Evolutionary conservation across 2,329 filamentous ascomycete genomes (phyloP), one percentile per base, ranked within the genome.

Genomic region (Calonectria pteridis): DNA sequence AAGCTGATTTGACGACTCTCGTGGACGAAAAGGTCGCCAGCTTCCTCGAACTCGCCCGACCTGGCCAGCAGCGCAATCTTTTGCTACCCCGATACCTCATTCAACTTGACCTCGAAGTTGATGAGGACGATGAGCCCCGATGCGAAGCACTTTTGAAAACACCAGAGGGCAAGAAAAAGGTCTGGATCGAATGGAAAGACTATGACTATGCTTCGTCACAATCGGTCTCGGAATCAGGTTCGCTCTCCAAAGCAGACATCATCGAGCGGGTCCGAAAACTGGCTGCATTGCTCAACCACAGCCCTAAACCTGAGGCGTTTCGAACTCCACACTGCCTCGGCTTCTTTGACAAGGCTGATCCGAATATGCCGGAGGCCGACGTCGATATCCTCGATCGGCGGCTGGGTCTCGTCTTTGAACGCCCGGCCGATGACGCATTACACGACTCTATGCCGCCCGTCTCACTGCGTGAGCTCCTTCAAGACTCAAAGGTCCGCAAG

Each of bases 331-430:
- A 87, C 53, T 90, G 89, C 69, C 80, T 89, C 0, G 89, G 88
- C 7, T 89, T 87, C 78, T 88, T 89, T 55, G 84, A 88, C 77
- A 87, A 88, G 75, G 83, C 82, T 11, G 82, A 85, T n/a, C 80
- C 82, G 4, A 72, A 75, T 23, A 69, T 80, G 6, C 73, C 80
- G 9, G 80, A 79, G 9, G 85, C 87, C 4, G 85, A 87, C 10
- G 84, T 87, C 6, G 83, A 84, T 63, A 83, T 85, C 14, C 80
- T 86, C 55, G 85, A 85, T 68, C 79, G 82, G 59, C 86, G 88
- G 16, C 87, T 90, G 18, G 90, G 89, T 3, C 84, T 91, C 23
- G 84, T 91, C 13, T 91, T 91, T 73, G 86, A 89, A 65, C 86
- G 88, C 14, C 88, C 89, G 1, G 69, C 79, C 0, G 82, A 84